Evolutionary conservation across 177 flowering plant genomes (phyloP), one percentile per base, ranked within the genome.

Genomic region (Telopea speciosissima): DNA sequence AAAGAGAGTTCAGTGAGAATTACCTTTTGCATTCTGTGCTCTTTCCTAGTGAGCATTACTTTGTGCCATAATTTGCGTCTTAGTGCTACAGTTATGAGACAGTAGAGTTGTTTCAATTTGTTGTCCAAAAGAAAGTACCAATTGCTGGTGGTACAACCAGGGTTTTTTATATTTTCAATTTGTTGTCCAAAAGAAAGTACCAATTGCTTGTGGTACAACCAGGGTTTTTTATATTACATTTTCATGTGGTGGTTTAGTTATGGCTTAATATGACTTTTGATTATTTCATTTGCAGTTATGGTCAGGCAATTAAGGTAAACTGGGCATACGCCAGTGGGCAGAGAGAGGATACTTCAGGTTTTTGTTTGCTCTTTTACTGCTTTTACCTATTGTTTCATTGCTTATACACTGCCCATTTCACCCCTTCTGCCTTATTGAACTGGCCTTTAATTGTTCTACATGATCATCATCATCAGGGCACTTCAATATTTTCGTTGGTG

Each of bases 251-350:
- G 19, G 54, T 49, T 16, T 49, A 36, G 54, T 49, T 49, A 16
- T 49, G 54, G 54, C 17, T 8, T 36, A 11, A 49, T 1, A 10
- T 49, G 54, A 36, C 8, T 36, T 49, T 49, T 6, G 14, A 13
- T 21, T n/a, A 16, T 19, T 12, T 31, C 23, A 24, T 62, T 71
- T 81, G 69, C 85, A 89, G 93, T 75, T 89, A 83, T 78, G 91
- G 93, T 63, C 93, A 89, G 76, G 85, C 90, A 31, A 86, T 89
- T 36, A 87, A 87, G 77, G 93, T 89, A 64, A 89, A 89, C 69
- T 89, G 93, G 93, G 93, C 93, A 70, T 89, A 89, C 80, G 86
- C 93, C 65, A 87, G 89, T 76, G 84, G 87, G 62, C 91, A 89
- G 76, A 83, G 93, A 63, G 90, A 87, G 76, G 93, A 87, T 69